Conservation (phyloP, 495 filamentous ascomycete species). For the Penicillium parvum region DNA sequence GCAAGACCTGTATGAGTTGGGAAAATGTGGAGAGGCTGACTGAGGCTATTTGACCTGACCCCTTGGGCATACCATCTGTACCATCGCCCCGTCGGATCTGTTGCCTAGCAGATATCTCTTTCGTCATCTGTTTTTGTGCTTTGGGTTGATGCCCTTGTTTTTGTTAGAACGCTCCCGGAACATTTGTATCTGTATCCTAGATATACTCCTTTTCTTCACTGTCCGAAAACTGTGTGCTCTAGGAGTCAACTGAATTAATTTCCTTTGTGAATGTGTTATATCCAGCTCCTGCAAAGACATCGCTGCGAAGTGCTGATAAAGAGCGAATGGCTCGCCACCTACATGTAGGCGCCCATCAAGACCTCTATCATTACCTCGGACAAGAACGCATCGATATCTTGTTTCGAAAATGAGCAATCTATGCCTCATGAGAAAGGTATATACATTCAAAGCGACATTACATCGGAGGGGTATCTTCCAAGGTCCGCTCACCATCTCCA, state of each 20-base stretch:
- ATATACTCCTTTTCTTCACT: slow-evolving; percentile 40
- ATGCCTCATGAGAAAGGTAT: no score
- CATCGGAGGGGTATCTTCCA: slow-evolving; percentile 23
- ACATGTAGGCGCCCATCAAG: no score
- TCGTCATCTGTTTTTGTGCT: slow-evolving; percentile 28
- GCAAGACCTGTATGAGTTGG: slow-evolving; percentile 32
- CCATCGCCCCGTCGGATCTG: slow-evolving; percentile 26
- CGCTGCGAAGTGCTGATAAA: no score
- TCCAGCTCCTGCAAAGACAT: no score
- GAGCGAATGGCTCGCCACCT: no score
- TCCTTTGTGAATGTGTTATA: slow-evolving; percentile 36
- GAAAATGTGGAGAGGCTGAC: slow-evolving; percentile 32
- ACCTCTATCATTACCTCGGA: no score
- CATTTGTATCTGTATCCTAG: slow-evolving; percentile 50
- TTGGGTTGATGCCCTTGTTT: slow-evolving; percentile 35
- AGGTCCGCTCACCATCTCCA: slow-evolving; percentile 85
- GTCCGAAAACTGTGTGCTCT: slow-evolving; percentile 42
- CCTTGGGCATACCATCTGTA: slow-evolving; percentile 26
- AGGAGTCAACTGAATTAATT: slow-evolving; percentile 38
- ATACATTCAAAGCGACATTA: background rate
- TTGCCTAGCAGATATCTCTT: slow-evolving; percentile 22
- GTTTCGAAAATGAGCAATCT: no score
- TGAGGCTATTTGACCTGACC: slow-evolving; percentile 26
- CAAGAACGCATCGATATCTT: no score
- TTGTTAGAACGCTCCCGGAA: slow-evolving; percentile 45